Conservation (phyloP, 257 asterid species). For the Eustoma russellianum region DNA sequence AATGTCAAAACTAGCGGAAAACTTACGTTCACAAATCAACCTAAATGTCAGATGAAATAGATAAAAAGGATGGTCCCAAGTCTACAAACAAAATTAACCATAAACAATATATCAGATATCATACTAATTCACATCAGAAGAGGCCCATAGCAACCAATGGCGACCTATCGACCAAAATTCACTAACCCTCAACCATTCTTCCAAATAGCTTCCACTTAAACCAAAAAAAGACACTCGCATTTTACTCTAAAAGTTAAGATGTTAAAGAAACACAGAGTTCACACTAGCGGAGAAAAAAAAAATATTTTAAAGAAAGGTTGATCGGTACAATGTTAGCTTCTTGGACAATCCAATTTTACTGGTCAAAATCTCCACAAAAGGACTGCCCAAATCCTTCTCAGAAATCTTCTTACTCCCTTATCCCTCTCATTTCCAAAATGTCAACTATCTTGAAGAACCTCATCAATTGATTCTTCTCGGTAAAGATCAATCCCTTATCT, state of each 20-base stretch:
- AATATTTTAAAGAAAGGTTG: constrained; percentile 16
- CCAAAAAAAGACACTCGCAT: too few species aligned
- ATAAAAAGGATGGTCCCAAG: too few species aligned
- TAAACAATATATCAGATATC: too few species aligned
- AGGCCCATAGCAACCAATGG: too few species aligned
- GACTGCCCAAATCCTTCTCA: constrained; percentile 66
- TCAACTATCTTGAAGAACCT: constrained; percentile 70
- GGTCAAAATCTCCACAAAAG: constrained; percentile 58
- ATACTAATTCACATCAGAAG: too few species aligned
- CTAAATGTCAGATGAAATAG: too few species aligned
- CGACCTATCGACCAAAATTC: too few species aligned
- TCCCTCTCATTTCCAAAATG: constrained; percentile 35
- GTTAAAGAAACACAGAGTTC: constrained; percentile 11
- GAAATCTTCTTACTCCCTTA: constrained; percentile 29
- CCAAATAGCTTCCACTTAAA: too few species aligned
- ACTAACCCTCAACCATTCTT: too few species aligned
- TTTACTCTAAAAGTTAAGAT: background rate
- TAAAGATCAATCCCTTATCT: constrained; percentile 38
- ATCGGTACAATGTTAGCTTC: constrained; percentile 76
- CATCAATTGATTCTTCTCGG: constrained; percentile 85
- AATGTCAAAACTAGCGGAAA: too few species aligned
- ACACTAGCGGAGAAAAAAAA: constrained; percentile 24
- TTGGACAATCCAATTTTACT: constrained; percentile 48
- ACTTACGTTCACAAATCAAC: too few species aligned
- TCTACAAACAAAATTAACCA: too few species aligned